Conservation (phyloP, 345 rosid genomes). For the Rhizophora apiculata region DNA sequence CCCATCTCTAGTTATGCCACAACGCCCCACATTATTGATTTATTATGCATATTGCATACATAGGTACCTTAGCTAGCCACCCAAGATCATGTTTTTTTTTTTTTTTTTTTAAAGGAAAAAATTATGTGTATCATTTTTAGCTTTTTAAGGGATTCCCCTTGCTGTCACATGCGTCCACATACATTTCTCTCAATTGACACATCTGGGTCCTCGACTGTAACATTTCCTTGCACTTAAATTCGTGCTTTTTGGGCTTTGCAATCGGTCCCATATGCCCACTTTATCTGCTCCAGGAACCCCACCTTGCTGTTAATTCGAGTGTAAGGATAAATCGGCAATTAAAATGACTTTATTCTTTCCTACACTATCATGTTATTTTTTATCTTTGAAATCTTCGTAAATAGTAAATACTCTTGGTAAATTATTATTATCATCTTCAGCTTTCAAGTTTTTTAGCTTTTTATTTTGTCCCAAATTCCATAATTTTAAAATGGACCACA, state of each 20-base stretch:
- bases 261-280: neutral
- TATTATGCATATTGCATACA: too few species aligned
- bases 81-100: too few species aligned
- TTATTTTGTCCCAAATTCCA: neutral
- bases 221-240: conserved; percentile 2
- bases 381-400: too few species aligned
- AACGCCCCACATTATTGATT: too few species aligned
- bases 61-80: too few species aligned
- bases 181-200: neutral
- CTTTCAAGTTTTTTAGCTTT: neutral
- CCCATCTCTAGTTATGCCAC: neutral
- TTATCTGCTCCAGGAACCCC: neutral
- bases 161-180: neutral
- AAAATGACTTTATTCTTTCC: too few species aligned
- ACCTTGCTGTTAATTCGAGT: neutral
- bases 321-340: too few species aligned
- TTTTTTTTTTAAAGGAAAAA: too few species aligned
- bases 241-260: conserved; percentile 18
- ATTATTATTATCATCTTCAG: neutral
- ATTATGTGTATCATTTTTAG: too few species aligned
- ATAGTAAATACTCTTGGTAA: neutral
- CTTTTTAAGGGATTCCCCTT: neutral
- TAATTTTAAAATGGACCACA: neutral
- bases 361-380: too few species aligned
- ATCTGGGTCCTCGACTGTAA: neutral